Evolutionary conservation across 805 yeast genomes (phyloP).

Genomic region (Saccharomyces cerevisiae): DNA sequence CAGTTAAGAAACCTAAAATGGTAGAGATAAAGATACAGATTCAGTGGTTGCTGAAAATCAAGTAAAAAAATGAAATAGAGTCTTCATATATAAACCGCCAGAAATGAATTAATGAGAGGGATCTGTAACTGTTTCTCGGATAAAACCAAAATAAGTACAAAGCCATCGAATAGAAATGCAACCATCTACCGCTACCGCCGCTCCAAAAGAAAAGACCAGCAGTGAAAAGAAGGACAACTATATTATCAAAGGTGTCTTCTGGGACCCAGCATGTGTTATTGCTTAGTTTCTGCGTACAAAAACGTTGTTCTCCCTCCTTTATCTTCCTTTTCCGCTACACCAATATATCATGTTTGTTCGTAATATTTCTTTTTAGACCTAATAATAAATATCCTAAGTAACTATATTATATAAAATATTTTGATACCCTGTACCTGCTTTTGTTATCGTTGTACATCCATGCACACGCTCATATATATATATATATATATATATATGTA

Average conservation of each 20-base stretch:
- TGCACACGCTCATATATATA: neutral
- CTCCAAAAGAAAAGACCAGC: slow-evolving; percentile 19
- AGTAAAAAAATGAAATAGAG: neutral
- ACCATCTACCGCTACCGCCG: slow-evolving; percentile 20
- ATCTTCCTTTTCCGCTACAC: neutral
- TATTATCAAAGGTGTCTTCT: slow-evolving; percentile 15
- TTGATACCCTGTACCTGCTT: neutral
- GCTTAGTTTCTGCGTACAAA: slow-evolving; percentile 6
- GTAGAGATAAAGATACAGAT: neutral
- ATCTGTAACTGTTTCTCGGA: neutral
- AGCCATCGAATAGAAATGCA: slow-evolving; percentile 14
- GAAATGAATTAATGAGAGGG: neutral
- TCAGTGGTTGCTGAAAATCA: neutral
- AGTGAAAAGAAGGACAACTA: slow-evolving; percentile 24
- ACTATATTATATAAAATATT: neutral
- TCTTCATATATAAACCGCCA: neutral
- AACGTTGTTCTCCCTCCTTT: neutral
- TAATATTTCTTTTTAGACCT: neutral
- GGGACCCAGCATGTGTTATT: slow-evolving; percentile 23
- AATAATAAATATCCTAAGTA: neutral
- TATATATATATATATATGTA: too few relatives aligned
- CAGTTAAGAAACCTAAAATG: neutral
- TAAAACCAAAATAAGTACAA: slow-evolving; percentile 1
- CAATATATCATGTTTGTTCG: neutral
- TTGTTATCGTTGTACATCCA: neutral